phyloP scores from a whole-genome alignment of 495 filamentous ascomycete genomes.

The Aspergillus ellipticus region DNA sequence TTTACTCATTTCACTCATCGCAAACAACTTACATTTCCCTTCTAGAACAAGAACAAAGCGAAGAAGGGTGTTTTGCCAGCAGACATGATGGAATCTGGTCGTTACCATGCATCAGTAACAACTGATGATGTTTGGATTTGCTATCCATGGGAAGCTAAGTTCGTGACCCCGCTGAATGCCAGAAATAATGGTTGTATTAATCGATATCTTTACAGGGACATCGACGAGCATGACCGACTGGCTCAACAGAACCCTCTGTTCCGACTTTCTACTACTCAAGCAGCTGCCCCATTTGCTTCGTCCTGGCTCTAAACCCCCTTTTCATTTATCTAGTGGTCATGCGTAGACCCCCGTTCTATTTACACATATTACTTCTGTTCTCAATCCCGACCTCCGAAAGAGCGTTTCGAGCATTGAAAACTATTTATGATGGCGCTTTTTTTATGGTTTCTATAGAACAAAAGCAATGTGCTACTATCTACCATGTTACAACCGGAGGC shows the following conservation, averaged over 20 bases:
- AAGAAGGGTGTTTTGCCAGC: constrained; percentile 86
- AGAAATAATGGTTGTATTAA: background rate
- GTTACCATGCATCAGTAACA: constrained; percentile 84
- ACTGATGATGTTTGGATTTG: constrained; percentile 94
- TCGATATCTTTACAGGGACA: constrained; percentile 55
- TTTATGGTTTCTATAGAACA: constrained; percentile 27
- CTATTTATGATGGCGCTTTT: constrained; percentile 24
- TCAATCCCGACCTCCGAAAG: background rate
- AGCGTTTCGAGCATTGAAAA: constrained; percentile 15
- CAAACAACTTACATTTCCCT: constrained; percentile 3
- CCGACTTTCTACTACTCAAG: constrained; percentile 12
- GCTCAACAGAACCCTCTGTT: constrained; percentile 51
- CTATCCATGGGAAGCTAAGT: constrained; percentile 98
- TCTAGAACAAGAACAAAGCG: constrained; percentile 88
- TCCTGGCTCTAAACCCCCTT: background rate
- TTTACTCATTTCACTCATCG: background rate
- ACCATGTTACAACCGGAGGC: background rate
- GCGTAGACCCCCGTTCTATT: constrained; percentile 5
- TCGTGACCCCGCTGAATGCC: constrained; percentile 24
- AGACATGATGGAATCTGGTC: constrained; percentile 69
- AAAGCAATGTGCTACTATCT: constrained; percentile 8
- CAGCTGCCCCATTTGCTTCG: too few species aligned
- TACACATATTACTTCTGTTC: constrained; percentile 5
- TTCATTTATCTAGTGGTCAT: background rate
- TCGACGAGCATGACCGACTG: constrained; percentile 83